Evolutionary conservation across 2,329 filamentous ascomycete species (phyloP), one percentile per base, ranked within the genome.

Genomic region (Curvularia spicifera): DNA sequence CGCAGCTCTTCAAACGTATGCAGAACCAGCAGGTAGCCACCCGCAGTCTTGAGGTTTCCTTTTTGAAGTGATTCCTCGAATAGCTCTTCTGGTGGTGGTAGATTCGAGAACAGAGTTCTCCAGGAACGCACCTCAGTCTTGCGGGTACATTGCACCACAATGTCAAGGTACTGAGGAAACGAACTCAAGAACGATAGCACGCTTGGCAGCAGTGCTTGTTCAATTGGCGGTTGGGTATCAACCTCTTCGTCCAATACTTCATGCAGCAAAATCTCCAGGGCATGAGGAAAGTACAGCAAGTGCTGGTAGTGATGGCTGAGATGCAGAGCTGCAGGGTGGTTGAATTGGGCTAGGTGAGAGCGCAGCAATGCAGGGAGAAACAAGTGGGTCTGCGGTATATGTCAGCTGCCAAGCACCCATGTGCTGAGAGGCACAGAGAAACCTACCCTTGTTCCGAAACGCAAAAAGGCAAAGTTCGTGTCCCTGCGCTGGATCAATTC

Each of bases 71-170:
- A 94, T 75, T 97, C 91, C 75, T 99, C 94, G 68, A 99, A 99
- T 0, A 99, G 84, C 66, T 95, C 91, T 69, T 93, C 89, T 4
- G 94, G 91, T 0, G 94, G 91, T 0, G 95, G 95, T 0, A 99
- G 83, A 70, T 97, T 93, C 4, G 89, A 87, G 76, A 99, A 99
- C 1, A 99, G 83, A 0, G 95, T 97, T 59, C 90, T 88, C 95
- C 95, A 99, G 55, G 92, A 96, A 39, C 94, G 88, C 7, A 97
- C 88, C 73, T 99, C 95, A 0, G 95, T 99, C 78, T 99, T 99
- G 53, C 95, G 89, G 1, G 95, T 97, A 78, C 95, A 99, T 78
- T 96, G 95, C 20, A 99, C 90, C 24, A 99, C 89, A 57, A 98
- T 95, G 70, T 98, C 94, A 15, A 98, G 87, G 71, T 97, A 99